These are phyloP conservation scores for Lasiodiplodia gonubiensis DNA, from an alignment of 2,329 filamentous ascomycete genomes.

Conservation along the genomic window DNA sequence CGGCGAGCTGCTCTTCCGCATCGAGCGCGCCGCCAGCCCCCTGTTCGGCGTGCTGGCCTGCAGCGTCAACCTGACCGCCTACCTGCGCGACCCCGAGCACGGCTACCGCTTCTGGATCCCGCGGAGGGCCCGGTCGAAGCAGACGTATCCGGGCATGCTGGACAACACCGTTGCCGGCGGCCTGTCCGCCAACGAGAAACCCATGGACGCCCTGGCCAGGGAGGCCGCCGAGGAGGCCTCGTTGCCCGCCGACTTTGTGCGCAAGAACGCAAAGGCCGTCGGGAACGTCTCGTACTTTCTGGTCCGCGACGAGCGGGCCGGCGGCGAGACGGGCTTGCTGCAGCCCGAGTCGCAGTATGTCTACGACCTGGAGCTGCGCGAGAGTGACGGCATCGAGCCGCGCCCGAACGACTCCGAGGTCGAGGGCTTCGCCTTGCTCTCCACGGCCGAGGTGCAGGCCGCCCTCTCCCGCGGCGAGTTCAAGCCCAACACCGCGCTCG, in stretches of 20 bases:
- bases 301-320: constrained; percentile 74
- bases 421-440: constrained; percentile 79
- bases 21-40: constrained; percentile 50
- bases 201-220: constrained; percentile 80
- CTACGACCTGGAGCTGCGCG: constrained; percentile 78
- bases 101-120: constrained; percentile 86
- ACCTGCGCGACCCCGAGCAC: constrained; percentile 43
- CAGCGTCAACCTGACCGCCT: constrained; percentile 51
- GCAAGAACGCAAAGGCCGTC: constrained; percentile 61
- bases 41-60: constrained; percentile 53
- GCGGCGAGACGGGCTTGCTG: constrained; percentile 79
- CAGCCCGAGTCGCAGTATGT: constrained; percentile 93
- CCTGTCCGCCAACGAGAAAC: constrained; percentile 78
- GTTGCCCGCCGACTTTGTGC: constrained; percentile 72
- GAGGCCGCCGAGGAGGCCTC: constrained; percentile 90
- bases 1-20: constrained; percentile 48
- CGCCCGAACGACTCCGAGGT: constrained; percentile 90
- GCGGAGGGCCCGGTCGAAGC: constrained; percentile 74
- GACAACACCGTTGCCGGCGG: constrained; percentile 94
- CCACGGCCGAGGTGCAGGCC: constrained; percentile 73
- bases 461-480: constrained; percentile 76
- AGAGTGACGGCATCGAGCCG: constrained; percentile 67
- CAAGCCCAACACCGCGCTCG: constrained; percentile 89
- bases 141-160: constrained; percentile 87
- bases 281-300: constrained; percentile 86